Evolutionary conservation across 305 asterid genomes (phyloP), one percentile per base, ranked within the genome.

Genomic region (Stenogyne calaminthoides): DNA sequence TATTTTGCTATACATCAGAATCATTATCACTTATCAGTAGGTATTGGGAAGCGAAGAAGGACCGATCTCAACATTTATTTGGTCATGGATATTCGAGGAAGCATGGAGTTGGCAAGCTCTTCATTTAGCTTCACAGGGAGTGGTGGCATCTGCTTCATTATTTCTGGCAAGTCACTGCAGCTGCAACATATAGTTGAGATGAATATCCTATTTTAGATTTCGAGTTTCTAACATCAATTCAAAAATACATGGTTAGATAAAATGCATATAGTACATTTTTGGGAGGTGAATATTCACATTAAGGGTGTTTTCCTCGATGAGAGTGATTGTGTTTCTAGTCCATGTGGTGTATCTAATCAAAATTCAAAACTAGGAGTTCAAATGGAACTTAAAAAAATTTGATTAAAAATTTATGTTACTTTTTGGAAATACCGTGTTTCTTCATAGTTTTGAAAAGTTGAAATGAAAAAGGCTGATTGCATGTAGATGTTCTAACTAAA

Each of bases 101-200:
- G 89, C 72, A 89, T 78, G 52, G 83, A 67, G 82, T 80, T 83
- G 64, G 87, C 88, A 2, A 88, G 90, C 29, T 88, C 95, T 47
- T 88, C 90, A 8, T 89, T 89, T 81, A 89, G 81, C 89, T 78
- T 88, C 52, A 89, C 88, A 12, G 97, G 97, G 55, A 89, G 86
- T 7, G 96, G 91, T 5, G 97, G 96, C 97, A 86, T 88, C 81
- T 83, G 91, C 83, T 80, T 83, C 97, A 88, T 89, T 73, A 82
- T 72, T 62, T 89, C 92, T 55, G 96, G 91, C 84, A 77, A 72
- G 80, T 88, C 90, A 15, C 79, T 80, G 69, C 81, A 84, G 78
- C 98, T 93, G 88, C 87, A 86, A 49, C 11, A 46, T 63, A 69
- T 52, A 58, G 42, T 34, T 76, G 49, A 49, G 61, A 66, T 84